Evolutionary conservation across 768 basidiomycete genomes (phyloP), one percentile per base, ranked within the genome.

Genomic region (Paxillus rubicundulus): DNA sequence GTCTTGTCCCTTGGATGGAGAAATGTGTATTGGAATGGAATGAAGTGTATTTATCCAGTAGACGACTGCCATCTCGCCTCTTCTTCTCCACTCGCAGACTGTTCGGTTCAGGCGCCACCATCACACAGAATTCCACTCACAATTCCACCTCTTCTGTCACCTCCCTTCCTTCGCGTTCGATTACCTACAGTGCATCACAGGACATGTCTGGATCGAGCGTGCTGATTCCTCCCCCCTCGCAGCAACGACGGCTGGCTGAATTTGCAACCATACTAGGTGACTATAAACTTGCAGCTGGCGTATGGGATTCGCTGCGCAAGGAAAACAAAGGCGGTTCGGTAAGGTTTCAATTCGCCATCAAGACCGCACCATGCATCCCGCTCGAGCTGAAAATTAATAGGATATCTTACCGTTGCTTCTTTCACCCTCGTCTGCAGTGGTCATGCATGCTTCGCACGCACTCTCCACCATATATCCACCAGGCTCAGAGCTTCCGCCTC

Each of bases 1-100:
- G 89, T 63, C 70, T 98, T 41, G 68, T 98, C 3, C 95, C 95
- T 1, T 98, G 91, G 91, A 95, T 98, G 92, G 96, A 98, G 72
- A 91, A 87, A 62, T 87, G 86, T 67, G 89, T 95, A 5, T 59
- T 92, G 42, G 91, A 96, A 57, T 96, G 94, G 92, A 98, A 97
- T 65, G 95, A 98, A 73, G 77, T 77, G 77, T 89, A 86, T 68
- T 81, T 82, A 4, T 87, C 87, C 7, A 86, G 84, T 13, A 81
- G 87, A 47, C 77, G 90, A 13, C 72, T 92, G n/a, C 88, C 89
- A 5, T 92, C 84, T 1, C 85, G 89, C 5, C 69, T 93, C n/a
- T 90, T 93, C 65, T 86, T 89, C 16, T 92, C 91, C 5, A 92
- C 90, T 20, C 84, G 89, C 47, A 82, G 89, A 34, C 69, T 93